Conservation (phyloP, 371 early-diverging fungal genomes). For the Cokeromyces recurvatus region DNA sequence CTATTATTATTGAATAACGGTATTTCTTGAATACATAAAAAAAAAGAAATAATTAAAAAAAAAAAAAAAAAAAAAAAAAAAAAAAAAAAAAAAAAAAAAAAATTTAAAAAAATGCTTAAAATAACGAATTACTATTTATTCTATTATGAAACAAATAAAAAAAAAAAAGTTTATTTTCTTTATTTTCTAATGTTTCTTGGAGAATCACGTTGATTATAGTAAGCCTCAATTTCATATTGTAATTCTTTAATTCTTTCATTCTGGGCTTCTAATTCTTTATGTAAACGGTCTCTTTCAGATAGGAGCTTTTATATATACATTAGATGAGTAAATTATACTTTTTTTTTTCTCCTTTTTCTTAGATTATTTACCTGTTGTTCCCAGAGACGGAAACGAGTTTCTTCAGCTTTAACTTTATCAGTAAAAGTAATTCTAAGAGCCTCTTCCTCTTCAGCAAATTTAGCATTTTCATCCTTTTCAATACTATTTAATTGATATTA, state of each 20-base stretch:
- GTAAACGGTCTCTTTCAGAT: conserved; percentile 93
- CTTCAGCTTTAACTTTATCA: conserved; percentile 92
- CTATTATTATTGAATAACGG: too few relatives aligned
- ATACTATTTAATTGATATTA: conserved; percentile 39
- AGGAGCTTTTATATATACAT: conserved; percentile 70
- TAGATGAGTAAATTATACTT: neutral
- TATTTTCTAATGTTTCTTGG: conserved; percentile 30
- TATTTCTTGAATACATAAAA: too few relatives aligned
- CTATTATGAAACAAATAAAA: neutral
- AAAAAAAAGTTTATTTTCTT: neutral
- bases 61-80: too few relatives aligned
- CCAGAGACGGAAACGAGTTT: conserved; percentile 93
- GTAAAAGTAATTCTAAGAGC: conserved; percentile 85
- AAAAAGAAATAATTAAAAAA: too few relatives aligned
- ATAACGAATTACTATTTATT: too few relatives aligned
- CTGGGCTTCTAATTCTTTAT: conserved; percentile 92
- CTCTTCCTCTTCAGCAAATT: conserved; percentile 96
- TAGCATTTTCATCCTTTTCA: conserved; percentile 76
- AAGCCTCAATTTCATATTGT: conserved; percentile 74
- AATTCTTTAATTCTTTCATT: conserved; percentile 85
- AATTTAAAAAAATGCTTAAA: too few relatives aligned
- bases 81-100: too few relatives aligned
- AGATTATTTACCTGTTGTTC: conserved; percentile 88
- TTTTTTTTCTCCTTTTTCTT: neutral
- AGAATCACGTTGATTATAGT: conserved; percentile 36